Evolutionary conservation across 805 yeast genomes (phyloP).

Genomic region (Limtongozyma cylindracea): DNA sequence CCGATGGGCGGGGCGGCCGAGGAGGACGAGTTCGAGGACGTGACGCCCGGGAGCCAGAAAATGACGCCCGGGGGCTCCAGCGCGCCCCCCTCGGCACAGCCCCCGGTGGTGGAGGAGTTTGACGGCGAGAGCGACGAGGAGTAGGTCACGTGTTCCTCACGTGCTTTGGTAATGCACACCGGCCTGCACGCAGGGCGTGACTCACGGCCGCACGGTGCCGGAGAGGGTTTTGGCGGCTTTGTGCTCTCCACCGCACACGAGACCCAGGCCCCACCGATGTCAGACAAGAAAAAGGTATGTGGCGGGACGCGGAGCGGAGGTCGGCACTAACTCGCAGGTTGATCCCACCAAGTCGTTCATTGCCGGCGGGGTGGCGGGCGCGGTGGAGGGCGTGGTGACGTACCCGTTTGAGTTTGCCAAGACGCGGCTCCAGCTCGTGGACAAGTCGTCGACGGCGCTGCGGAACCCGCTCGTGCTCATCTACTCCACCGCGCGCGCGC

Average conservation of each 20-base stretch:
- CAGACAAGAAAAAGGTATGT: constrained; percentile 2
- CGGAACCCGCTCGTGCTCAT: constrained; percentile 72
- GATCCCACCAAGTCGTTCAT: constrained; percentile 66
- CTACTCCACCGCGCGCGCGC: constrained; percentile 44
- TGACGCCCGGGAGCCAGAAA: background rate
- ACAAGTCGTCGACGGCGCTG: constrained; percentile 34
- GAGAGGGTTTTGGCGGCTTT: too few relatives aligned
- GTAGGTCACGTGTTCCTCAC: too few relatives aligned
- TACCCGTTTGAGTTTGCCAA: constrained; percentile 96
- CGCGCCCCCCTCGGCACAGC: too few relatives aligned
- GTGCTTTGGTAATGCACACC: too few relatives aligned
- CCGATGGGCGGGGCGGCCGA: constrained; percentile 36
- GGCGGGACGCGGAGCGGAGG: background rate
- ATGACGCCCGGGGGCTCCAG: too few relatives aligned
- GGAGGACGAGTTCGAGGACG: constrained; percentile 10
- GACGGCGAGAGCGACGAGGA: too few relatives aligned
- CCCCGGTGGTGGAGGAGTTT: too few relatives aligned
- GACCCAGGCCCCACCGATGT: too few relatives aligned
- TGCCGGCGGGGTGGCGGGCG: constrained; percentile 96
- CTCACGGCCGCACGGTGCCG: too few relatives aligned
- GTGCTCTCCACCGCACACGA: too few relatives aligned
- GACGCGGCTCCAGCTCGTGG: constrained; percentile 68
- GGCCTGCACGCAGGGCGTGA: too few relatives aligned
- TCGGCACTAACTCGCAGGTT: too few relatives aligned
- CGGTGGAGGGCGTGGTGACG: constrained; percentile 76